Conservation (phyloP, 2,329 filamentous ascomycete species). For the Fusarium setosum region DNA sequence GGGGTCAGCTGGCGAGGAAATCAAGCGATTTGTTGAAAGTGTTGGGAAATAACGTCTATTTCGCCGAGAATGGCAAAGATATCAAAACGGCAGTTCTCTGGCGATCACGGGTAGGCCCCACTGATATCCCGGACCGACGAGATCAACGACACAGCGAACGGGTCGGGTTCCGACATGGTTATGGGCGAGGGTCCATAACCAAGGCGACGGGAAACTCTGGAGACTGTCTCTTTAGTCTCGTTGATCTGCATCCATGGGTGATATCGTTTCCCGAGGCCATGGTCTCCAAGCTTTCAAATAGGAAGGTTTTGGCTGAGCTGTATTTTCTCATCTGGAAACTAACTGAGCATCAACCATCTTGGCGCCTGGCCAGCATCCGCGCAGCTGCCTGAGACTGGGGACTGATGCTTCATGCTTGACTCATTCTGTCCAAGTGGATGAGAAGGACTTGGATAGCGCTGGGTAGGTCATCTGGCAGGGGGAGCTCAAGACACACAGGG, state of each 20-base stretch:
- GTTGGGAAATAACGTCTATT: constrained; percentile 8
- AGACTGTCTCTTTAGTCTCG: neutral
- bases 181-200: neutral
- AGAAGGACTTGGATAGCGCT: neutral
- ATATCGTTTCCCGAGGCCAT: neutral
- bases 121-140: neutral
- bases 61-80: neutral
- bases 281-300: neutral
- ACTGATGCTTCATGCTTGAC: neutral
- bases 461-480: neutral
- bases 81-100: neutral
- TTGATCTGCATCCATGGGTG: constrained; percentile 3
- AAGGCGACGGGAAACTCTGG: neutral
- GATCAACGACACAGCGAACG: neutral
- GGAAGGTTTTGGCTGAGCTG: neutral
- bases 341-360: neutral
- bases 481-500: neutral
- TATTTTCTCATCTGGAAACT: neutral
- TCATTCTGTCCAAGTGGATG: neutral
- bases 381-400: neutral
- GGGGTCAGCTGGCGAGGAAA: neutral
- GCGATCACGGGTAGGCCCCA: neutral
- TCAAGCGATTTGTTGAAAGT: constrained; percentile 3
- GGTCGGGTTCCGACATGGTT: neutral
- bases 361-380: neutral